phyloP scores from a whole-genome alignment of 805 yeast genomes.

The Sugiyamaella mastotermitis region DNA sequence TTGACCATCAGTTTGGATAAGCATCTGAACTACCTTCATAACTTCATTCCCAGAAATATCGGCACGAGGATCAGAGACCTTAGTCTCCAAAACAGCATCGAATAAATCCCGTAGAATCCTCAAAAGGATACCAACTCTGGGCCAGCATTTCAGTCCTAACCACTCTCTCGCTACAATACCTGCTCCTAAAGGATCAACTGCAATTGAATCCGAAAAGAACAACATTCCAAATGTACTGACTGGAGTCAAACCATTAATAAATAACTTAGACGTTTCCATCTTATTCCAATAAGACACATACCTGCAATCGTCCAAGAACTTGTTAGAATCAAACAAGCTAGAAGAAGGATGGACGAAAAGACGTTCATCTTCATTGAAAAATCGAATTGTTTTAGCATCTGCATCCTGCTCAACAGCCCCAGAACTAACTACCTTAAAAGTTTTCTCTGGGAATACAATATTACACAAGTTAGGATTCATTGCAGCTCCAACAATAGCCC shows the following conservation, averaged over 20 bases:
- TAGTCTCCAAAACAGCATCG: constrained; percentile 60
- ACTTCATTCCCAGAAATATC: constrained; percentile 26
- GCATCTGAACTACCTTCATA: constrained; percentile 25
- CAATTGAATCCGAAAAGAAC: constrained; percentile 68
- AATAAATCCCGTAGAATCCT: constrained; percentile 61
- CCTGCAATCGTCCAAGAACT: constrained; percentile 28
- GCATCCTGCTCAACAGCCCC: constrained; percentile 87
- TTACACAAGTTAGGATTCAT: constrained; percentile 78
- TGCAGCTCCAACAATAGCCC: constrained; percentile 71
- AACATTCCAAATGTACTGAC: constrained; percentile 63
- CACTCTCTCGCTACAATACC: constrained; percentile 85
- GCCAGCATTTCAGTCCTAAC: constrained; percentile 90
- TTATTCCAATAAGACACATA: constrained; percentile 61
- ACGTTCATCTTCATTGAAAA: constrained; percentile 69
- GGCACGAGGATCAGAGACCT: constrained; percentile 45
- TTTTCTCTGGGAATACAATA: constrained; percentile 77
- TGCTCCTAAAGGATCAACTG: constrained; percentile 52
- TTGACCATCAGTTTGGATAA: constrained; percentile 29
- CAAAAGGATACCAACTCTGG: constrained; percentile 82
- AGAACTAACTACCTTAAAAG: constrained; percentile 56
- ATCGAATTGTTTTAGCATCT: constrained; percentile 65
- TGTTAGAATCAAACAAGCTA: constrained; percentile 50
- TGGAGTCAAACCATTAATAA: constrained; percentile 73
- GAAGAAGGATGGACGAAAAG: constrained; percentile 89
- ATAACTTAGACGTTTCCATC: constrained; percentile 59